Conservation (phyloP, 225 moss, liverwort and hornwort species). For the Neckera pumila region DNA sequence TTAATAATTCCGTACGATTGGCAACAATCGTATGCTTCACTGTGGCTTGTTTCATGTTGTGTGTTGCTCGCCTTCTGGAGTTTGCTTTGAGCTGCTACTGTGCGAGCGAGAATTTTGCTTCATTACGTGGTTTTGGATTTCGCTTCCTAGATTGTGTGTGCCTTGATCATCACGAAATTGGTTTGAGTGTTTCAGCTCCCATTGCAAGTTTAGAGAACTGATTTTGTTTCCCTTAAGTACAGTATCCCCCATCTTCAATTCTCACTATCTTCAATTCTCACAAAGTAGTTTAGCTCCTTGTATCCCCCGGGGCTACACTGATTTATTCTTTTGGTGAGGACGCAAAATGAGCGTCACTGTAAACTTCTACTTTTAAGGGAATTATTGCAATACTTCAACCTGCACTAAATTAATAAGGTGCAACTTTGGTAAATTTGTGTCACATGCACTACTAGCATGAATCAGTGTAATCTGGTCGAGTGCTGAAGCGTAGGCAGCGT, state of each 20-base stretch:
- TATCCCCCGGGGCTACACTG: background rate
- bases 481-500: no score
- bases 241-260: background rate
- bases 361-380: no score
- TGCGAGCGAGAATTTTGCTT: background rate
- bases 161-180: background rate
- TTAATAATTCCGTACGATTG: slow-evolving; percentile 2
- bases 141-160: background rate
- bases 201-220: background rate
- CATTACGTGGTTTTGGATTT: background rate
- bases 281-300: background rate
- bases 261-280: background rate
- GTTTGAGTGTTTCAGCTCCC: background rate
- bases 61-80: background rate
- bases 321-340: background rate
- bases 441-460: background rate
- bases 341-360: background rate
- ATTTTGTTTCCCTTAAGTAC: background rate
- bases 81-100: background rate
- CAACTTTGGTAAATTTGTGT: no score
- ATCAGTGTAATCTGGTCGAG: background rate
- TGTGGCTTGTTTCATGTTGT: background rate
- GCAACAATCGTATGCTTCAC: background rate
- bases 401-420: no score
- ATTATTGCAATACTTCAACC: background rate